Percentiles rank a stretch among this genome's conserved stretches.
phyloP scores from a whole-genome alignment of 2,329 filamentous ascomycete species.

The Fusarium brevicatenulatum region DNA sequence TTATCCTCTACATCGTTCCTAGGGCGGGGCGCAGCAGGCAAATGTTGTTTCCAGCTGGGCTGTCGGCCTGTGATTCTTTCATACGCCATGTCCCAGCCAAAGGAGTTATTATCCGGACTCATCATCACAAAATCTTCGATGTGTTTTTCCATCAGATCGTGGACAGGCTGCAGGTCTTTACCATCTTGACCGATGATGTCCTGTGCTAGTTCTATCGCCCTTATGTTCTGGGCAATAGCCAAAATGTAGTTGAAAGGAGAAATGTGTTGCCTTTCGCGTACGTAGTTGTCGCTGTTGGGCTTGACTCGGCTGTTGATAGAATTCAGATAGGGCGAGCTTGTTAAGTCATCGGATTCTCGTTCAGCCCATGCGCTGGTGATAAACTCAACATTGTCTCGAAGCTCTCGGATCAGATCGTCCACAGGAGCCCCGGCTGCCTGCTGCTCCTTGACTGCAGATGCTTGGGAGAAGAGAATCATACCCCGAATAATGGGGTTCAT shows the following conservation, averaged over 20 bases:
- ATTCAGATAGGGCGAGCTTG: slow-evolving; percentile 38
- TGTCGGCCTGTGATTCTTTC: slow-evolving; percentile 43
- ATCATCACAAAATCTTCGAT: slow-evolving; percentile 47
- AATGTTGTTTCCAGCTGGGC: slow-evolving; percentile 43
- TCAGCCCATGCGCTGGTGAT: slow-evolving; percentile 45
- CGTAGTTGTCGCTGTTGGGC: neutral
- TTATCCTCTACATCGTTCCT: neutral
- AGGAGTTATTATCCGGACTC: slow-evolving; percentile 7
- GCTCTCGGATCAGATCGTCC: slow-evolving; percentile 39
- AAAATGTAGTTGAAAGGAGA: slow-evolving; percentile 44
- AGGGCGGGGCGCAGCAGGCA: neutral
- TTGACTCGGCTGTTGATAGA: slow-evolving; percentile 37
- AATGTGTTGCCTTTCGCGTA: slow-evolving; percentile 16
- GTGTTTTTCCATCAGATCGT: slow-evolving; percentile 51
- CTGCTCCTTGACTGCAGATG: slow-evolving; percentile 42
- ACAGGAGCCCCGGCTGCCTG: slow-evolving; percentile 35
- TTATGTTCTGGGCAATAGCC: slow-evolving; percentile 47
- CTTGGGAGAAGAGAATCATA: slow-evolving; percentile 45
- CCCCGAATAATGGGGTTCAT: slow-evolving; percentile 46
- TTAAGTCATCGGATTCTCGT: slow-evolving; percentile 29
- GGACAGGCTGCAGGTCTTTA: slow-evolving; percentile 51
- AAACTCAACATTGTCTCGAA: slow-evolving; percentile 46
- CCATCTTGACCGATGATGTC: slow-evolving; percentile 51
- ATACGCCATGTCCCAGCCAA: slow-evolving; percentile 41
- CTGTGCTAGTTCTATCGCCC: slow-evolving; percentile 57